Percentiles rank a stretch among this genome's conserved stretches.
These are phyloP conservation scores for Vitis hybrid DNA, from an alignment of 177 flowering plant genomes.

Conservation along the genomic window DNA sequence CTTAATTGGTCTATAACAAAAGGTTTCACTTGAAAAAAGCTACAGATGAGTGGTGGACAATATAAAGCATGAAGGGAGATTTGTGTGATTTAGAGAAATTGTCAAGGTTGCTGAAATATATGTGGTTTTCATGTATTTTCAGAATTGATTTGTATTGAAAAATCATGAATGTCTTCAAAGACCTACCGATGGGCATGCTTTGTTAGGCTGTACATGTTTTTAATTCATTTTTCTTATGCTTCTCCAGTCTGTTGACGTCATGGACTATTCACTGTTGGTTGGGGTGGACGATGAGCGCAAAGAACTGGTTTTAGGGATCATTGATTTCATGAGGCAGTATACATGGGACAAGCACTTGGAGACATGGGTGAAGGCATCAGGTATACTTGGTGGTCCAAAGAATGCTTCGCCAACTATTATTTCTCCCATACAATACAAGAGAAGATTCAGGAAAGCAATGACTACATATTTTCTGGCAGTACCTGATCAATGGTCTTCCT, in stretches of 20 bases:
- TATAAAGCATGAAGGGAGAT: too few relatives aligned
- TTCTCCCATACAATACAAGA: conserved; percentile 95
- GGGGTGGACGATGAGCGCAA: conserved; percentile 85
- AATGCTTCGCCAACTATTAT: conserved; percentile 89
- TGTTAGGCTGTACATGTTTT: too few relatives aligned
- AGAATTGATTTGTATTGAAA: too few relatives aligned
- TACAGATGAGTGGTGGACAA: too few relatives aligned
- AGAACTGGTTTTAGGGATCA: conserved; percentile 92
- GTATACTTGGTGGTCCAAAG: conserved; percentile 91
- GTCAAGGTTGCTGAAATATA: too few relatives aligned
- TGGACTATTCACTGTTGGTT: conserved; percentile 97
- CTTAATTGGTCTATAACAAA: too few relatives aligned
- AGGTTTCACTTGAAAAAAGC: too few relatives aligned
- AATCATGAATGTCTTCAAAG: too few relatives aligned
- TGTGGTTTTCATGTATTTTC: too few relatives aligned
- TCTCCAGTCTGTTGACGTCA: conserved; percentile 85
- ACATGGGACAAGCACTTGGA: conserved; percentile 99
- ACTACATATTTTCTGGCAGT: conserved; percentile 86
- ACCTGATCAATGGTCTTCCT: conserved; percentile 88
- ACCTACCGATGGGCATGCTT: neutral
- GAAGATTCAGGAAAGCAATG: conserved; percentile 97
- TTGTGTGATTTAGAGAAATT: too few relatives aligned
- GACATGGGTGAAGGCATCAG: conserved; percentile 98
- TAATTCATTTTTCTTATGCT: neutral
- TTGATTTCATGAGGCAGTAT: conserved; percentile 95